These are phyloP conservation scores for Teratosphaeria nubilosa DNA, from an alignment of 2,329 filamentous ascomycete genomes.

Conservation along the genomic window DNA sequence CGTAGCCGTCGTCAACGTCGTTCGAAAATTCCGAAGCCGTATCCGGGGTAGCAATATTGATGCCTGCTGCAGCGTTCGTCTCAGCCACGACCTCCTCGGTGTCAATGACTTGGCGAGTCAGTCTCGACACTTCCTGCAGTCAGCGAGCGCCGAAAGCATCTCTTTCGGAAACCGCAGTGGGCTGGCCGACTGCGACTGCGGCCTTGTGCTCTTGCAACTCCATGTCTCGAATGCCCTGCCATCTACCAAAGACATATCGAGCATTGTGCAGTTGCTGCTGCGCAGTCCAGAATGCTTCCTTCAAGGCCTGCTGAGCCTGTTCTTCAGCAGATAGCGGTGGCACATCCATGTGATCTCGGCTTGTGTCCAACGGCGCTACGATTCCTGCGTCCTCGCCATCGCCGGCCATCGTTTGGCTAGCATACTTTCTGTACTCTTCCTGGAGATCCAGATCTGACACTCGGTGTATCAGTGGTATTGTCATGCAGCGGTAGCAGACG, in stretches of 20 bases:
- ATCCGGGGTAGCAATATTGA: slow-evolving; percentile 5
- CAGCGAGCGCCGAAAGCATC: slow-evolving; percentile 6
- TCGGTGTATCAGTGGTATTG: background rate
- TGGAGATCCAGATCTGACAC: slow-evolving; percentile 4
- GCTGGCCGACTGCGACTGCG: slow-evolving; percentile 1
- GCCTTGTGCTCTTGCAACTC: slow-evolving; percentile 2
- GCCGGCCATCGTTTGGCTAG: background rate
- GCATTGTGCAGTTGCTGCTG: background rate
- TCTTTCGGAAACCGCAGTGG: slow-evolving; percentile 2
- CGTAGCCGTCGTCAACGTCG: slow-evolving; percentile 10
- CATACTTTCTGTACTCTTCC: slow-evolving; percentile 5
- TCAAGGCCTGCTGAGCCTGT: background rate
- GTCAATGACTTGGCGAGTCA: slow-evolving; percentile 11
- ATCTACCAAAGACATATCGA: slow-evolving; percentile 1
- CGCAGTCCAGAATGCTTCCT: slow-evolving; percentile 1
- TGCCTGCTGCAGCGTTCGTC: slow-evolving; percentile 5
- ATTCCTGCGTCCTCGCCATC: background rate
- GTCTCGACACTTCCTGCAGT: slow-evolving; percentile 4
- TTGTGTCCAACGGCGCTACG: slow-evolving; percentile 1
- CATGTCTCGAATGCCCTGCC: background rate
- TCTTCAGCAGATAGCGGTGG: slow-evolving; percentile 3
- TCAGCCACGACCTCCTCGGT: slow-evolving; percentile 10
- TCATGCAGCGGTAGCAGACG: background rate
- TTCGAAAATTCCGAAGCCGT: slow-evolving; percentile 9
- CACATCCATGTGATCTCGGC: background rate